A percentile compares a stretch with the other conserved stretches of the same genome.
These are phyloP conservation scores for Globisporangium takayamanum DNA, from an alignment of 352 stramenopile species.

Conservation along the genomic window DNA sequence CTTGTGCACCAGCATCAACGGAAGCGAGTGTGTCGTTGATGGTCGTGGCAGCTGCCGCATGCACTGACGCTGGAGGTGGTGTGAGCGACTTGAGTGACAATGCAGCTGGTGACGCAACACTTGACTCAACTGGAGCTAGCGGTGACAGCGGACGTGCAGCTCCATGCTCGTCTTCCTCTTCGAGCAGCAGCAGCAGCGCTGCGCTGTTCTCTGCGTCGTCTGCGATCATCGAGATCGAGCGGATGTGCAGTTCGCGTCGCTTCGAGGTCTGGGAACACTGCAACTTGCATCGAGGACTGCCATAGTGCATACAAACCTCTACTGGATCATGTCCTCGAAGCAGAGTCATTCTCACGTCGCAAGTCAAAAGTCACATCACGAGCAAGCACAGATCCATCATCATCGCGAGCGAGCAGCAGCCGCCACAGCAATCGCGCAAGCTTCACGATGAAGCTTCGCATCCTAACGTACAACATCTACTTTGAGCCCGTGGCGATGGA, in stretches of 20 bases:
- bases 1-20: too few species aligned
- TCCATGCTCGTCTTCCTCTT: neutral
- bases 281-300: too few species aligned
- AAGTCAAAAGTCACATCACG: neutral
- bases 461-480: slow-evolving; percentile 75
- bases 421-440: neutral
- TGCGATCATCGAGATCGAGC: neutral
- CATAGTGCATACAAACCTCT: too few species aligned
- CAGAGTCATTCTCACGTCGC: neutral
- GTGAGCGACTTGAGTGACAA: too few species aligned
- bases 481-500: slow-evolving; percentile 59
- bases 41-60: too few species aligned
- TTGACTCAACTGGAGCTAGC: too few species aligned
- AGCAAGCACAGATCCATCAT: neutral
- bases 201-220: slow-evolving; percentile 1
- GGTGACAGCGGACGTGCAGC: neutral
- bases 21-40: too few species aligned
- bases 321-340: too few species aligned
- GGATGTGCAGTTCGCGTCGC: neutral
- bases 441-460: slow-evolving; percentile 39
- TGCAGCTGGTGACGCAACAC: too few species aligned
- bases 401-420: neutral
- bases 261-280: neutral
- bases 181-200: neutral
- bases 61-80: too few species aligned